These are phyloP conservation scores for Podospora pseudoanserina DNA, from an alignment of 495 filamentous ascomycete species.

Conservation along the genomic window DNA sequence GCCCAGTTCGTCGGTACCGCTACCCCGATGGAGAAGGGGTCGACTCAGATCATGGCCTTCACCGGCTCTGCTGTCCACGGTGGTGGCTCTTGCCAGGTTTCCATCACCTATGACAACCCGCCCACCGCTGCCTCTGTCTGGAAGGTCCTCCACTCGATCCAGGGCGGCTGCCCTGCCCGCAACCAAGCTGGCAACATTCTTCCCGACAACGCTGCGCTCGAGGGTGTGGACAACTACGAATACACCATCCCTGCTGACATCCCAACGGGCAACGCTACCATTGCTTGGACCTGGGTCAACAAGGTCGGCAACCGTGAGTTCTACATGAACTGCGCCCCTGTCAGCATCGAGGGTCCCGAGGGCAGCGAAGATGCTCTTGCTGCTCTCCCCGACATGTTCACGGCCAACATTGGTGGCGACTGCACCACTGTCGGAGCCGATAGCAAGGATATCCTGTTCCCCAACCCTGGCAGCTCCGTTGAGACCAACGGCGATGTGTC, in stretches of 20 bases:
- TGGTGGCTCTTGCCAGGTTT: conserved; percentile 84
- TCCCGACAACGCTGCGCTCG: conserved; percentile 21
- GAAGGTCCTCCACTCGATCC: conserved; percentile 78
- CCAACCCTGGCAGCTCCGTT: conserved; percentile 55
- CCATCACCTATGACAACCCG: conserved; percentile 68
- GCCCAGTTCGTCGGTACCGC: conserved; percentile 38
- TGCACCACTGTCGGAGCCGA: conserved; percentile 47
- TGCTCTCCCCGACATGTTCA: conserved; percentile 72
- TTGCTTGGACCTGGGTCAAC: conserved; percentile 93
- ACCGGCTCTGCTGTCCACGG: conserved; percentile 67
- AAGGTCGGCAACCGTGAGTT: conserved; percentile 83
- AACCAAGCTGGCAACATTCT: conserved; percentile 41
- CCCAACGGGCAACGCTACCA: conserved; percentile 57
- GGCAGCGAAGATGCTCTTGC: conserved; percentile 49
- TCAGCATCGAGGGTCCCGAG: conserved; percentile 57
- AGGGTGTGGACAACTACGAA: conserved; percentile 41
- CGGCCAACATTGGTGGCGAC: conserved; percentile 64
- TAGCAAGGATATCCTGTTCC: conserved; percentile 46
- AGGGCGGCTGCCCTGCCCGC: conserved; percentile 71
- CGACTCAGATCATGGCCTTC: conserved; percentile 52
- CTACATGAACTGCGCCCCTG: conserved; percentile 90
- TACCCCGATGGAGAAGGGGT: conserved; percentile 53
- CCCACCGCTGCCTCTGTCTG: conserved; percentile 57
- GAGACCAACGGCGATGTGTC: conserved; percentile 37
- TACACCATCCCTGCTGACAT: conserved; percentile 58